These are phyloP conservation scores for Polytolypa hystricis DNA, from an alignment of 2,329 filamentous ascomycete genomes.

Conservation along the genomic window DNA sequence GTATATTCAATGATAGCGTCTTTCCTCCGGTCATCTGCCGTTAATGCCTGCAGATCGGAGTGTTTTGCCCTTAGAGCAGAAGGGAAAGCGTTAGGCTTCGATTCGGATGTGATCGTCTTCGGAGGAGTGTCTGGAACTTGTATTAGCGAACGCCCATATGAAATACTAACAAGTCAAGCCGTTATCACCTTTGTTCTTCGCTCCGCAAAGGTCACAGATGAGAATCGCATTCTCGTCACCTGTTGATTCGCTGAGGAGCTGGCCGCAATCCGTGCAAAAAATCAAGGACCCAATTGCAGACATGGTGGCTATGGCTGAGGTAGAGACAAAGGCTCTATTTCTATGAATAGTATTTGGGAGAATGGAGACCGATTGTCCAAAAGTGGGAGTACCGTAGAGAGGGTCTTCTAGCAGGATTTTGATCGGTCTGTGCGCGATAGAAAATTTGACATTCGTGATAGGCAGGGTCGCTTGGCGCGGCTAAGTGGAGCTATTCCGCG, in stretches of 20 bases:
- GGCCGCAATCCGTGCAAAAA: slow-evolving; percentile 88
- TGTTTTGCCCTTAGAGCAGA: slow-evolving; percentile 76
- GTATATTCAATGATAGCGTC: slow-evolving; percentile 57
- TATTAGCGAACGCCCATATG: slow-evolving; percentile 10
- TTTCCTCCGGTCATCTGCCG: slow-evolving; percentile 64
- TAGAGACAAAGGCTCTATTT: too few species aligned
- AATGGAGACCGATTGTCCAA: too few species aligned
- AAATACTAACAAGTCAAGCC: slow-evolving; percentile 5
- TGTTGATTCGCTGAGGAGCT: slow-evolving; percentile 70
- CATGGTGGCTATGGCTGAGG: too few species aligned
- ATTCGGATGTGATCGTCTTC: slow-evolving; percentile 66
- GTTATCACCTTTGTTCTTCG: slow-evolving; percentile 63
- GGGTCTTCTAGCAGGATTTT: too few species aligned
- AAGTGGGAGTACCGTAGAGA: too few species aligned
- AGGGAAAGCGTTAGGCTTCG: slow-evolving; percentile 84
- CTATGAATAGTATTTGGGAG: too few species aligned
- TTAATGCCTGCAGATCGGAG: slow-evolving; percentile 75
- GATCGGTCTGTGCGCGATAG: too few species aligned
- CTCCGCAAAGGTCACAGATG: slow-evolving; percentile 74
- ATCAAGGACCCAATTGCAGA: slow-evolving; percentile 80
- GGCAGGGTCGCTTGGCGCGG: too few species aligned
- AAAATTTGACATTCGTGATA: too few species aligned
- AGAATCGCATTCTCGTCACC: slow-evolving; percentile 66
- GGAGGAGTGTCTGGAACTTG: slow-evolving; percentile 53
- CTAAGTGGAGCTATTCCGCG: too few species aligned